Conservation (phyloP, 1,284 basidiomycete species). For the Xanthoconium separans region DNA sequence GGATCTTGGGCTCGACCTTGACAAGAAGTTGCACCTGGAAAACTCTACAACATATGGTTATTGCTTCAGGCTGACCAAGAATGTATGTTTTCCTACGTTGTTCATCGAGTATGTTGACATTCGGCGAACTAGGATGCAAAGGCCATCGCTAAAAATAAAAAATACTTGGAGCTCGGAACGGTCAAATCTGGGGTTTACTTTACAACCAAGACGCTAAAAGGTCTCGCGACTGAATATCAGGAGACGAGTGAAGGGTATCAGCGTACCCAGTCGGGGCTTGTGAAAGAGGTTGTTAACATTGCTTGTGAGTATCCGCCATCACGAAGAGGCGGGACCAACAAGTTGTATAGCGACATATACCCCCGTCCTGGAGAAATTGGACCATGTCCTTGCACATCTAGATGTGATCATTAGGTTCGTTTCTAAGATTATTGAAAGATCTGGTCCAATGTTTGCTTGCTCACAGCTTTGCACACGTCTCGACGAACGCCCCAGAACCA, state of each 20-base stretch:
- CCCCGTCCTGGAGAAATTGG: conserved; percentile 87
- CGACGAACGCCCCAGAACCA: conserved; percentile 80
- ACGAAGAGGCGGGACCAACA: conserved; percentile 1
- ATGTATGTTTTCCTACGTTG: conserved; percentile 49
- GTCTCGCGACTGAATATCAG: conserved; percentile 72
- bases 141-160: conserved; percentile 64
- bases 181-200: conserved; percentile 91
- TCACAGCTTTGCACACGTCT: conserved; percentile 84
- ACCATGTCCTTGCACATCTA: conserved; percentile 84
- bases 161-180: conserved; percentile 85
- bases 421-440: not conserved
- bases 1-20: conserved; percentile 83
- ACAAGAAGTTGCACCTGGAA: conserved; percentile 97
- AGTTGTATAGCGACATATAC: conserved; percentile 77
- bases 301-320: conserved; percentile 61
- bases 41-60: conserved; percentile 91
- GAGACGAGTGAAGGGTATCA: conserved; percentile 73
- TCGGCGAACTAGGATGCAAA: conserved; percentile 70
- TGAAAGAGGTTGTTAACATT: conserved; percentile 92
- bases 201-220: conserved; percentile 79
- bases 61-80: conserved; percentile 91
- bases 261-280: conserved; percentile 78
- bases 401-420: conserved; percentile 86
- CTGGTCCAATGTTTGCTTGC: not conserved
- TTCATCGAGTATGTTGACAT: not conserved